Percentiles rank a stretch among this genome's conserved stretches.
Evolutionary conservation across 176 grass and related monocot genomes (phyloP).

Genomic region (Puccinellia tenuiflora): DNA sequence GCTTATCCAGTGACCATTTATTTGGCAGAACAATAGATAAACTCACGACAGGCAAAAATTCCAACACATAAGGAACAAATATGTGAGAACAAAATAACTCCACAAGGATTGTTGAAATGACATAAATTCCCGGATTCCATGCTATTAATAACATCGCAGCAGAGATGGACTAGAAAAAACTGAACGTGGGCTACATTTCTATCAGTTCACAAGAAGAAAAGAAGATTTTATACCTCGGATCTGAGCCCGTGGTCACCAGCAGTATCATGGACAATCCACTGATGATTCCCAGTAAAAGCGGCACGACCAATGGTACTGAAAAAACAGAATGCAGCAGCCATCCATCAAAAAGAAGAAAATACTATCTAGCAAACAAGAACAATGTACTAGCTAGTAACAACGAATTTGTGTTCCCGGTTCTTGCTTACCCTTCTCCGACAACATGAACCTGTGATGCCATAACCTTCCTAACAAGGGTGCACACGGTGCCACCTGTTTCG

Average conservation of each 20-base stretch:
- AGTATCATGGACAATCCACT: slow-evolving; percentile 53
- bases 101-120: slow-evolving; percentile 33
- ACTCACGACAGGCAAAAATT: slow-evolving; percentile 39
- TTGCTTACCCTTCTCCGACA: slow-evolving; percentile 63
- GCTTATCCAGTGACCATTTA: slow-evolving; percentile 32
- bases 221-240: slow-evolving; percentile 50
- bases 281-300: slow-evolving; percentile 61
- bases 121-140: slow-evolving; percentile 22
- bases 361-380: background rate
- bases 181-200: slow-evolving; percentile 24
- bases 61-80: slow-evolving; percentile 26
- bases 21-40: slow-evolving; percentile 29
- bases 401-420: background rate
- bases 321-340: slow-evolving; percentile 21
- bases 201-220: slow-evolving; percentile 25
- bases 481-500: slow-evolving; percentile 18
- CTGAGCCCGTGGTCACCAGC: slow-evolving; percentile 30
- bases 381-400: background rate
- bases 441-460: slow-evolving; percentile 64
- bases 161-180: slow-evolving; percentile 42
- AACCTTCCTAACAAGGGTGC: slow-evolving; percentile 51
- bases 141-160: slow-evolving; percentile 32
- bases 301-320: slow-evolving; percentile 58
- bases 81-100: slow-evolving; percentile 33
- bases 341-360: background rate